Base-by-base conservation (phyloP, 177 flowering plant species). In the Vitis hybrid region DNA sequence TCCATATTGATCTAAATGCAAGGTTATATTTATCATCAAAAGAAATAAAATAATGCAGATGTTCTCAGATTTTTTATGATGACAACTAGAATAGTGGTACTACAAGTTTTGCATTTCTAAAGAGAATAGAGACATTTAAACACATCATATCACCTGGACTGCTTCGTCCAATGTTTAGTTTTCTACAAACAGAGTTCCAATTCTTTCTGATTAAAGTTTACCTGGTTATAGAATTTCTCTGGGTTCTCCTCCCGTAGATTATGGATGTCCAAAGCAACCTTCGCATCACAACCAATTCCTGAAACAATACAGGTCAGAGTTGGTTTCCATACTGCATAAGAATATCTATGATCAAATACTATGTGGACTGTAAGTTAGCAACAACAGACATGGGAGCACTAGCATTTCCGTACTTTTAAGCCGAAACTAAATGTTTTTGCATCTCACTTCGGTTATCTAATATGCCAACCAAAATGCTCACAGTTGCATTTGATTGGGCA, bases 261-360 rank as follows among this genome's bases (percentile, higher is more conserved):
- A 78, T 94, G 98, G 60, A 94, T 91, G 67, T 94, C 97, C 67
- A 91, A 70, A 52, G 97, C 97, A 81, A 94, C 97, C 87, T 91
- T 94, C 27, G 98, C 98, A 83, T 94, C 98, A 81, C 97, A 91
- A 0, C 98, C 98, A 69, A 94, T 65, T 52, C 92, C 90, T 87
- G 79, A 68, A 65, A 63, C 46, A 64, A 65, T 61, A 12, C 11
- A 19, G 24, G 24, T 52, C 35, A 70, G 59, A 48, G 30, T 67
- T 6, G 72, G 61, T 15, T 11, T 56, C 32, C 19, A 6, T 18
- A 56, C 18, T 59, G 52, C 50, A 61, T 52, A 57, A 19, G 3
- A 15, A 21, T 6, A 56, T 16, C 6, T 6, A 27, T 13, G 51
- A 54, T 16, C 2, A 15, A 54, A 6, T 13, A 62, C 11, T 62